phyloP scores from a whole-genome alignment of 768 basidiomycete genomes.

The Gloeostereum incarnatum region DNA sequence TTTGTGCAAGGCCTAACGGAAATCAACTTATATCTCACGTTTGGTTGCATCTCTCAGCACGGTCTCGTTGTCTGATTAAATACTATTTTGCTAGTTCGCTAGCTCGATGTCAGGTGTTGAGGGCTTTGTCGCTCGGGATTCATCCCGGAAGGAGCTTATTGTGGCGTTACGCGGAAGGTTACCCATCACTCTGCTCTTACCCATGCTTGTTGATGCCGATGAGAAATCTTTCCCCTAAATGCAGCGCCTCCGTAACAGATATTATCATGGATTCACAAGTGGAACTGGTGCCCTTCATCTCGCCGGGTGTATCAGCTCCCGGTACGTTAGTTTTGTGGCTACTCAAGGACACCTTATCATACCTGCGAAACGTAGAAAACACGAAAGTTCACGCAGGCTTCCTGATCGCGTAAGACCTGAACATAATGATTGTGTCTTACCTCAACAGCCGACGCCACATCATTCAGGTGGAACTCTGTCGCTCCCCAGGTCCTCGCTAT shows the following conservation, averaged over 20 bases:
- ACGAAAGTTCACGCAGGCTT: slow-evolving; percentile 40
- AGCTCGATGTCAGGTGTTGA: slow-evolving; percentile 32
- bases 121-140: slow-evolving; percentile 43
- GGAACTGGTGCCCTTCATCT: slow-evolving; percentile 30
- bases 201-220: not conserved
- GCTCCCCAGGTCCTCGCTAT: slow-evolving; percentile 27
- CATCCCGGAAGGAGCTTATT: slow-evolving; percentile 33
- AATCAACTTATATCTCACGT: slow-evolving; percentile 29
- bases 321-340: slow-evolving; percentile 15
- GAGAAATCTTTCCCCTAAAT: not conserved
- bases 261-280: slow-evolving; percentile 32
- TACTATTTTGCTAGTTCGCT: slow-evolving; percentile 22
- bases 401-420: slow-evolving; percentile 29
- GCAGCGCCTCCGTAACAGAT: slow-evolving; percentile 31
- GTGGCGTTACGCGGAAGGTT: slow-evolving; percentile 43
- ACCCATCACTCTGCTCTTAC: not conserved
- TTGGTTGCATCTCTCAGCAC: slow-evolving; percentile 2
- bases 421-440: no score
- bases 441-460: no score
- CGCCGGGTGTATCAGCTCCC: slow-evolving; percentile 32
- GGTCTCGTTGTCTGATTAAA: not conserved
- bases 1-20: slow-evolving; percentile 43
- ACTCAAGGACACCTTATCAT: not conserved
- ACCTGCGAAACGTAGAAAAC: slow-evolving; percentile 21
- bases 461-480: slow-evolving; percentile 39